Base-by-base conservation (phyloP, 345 rosid species). In the Murraya koenigii region DNA sequence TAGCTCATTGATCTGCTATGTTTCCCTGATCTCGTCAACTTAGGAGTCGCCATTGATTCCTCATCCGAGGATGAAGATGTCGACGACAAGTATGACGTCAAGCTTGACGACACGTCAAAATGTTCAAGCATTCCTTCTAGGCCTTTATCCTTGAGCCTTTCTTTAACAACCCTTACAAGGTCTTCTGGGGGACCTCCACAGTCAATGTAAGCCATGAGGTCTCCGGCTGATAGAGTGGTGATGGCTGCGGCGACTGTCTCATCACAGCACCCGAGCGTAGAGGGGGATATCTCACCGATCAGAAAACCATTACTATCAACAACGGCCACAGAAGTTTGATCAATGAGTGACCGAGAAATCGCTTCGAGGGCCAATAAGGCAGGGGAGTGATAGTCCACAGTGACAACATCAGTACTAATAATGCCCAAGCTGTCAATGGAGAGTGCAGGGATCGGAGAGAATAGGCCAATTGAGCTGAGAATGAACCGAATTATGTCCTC, bases 401-500 rank as follows among this genome's bases (percentile, higher is more conserved):
- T 86, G 56, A 81, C 44, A 66, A 84, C 58, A 15, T 88, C 89
- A 22, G 90, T 41, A 81, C 70, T 87, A 32, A 95, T 84, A 49
- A 95, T 77, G 77, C 86, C 89, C 13, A 95, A 91, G 32, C 75
- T 77, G 78, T 91, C 92, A 70, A 95, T 86, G 28, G 97, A 85
- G 78, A 85, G 85, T 3, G 97, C 86, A 0, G 92, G 93, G 9
- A 89, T 54, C 3, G 97, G 95, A 19, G 96, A 90, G 83, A 93
- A 94, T 4, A 87, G 80, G 47, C 92, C 96, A 66, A 95, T 93
- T 38, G 88, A 86, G 73, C 91, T 85, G 30, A 95, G 89, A 67
- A 93, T 88, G 90, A 88, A 92, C 22, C 93, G 85, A 78, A 95
- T 78, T 69, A 95, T 85, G 80, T 95, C 99, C 84, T 95, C 99